Evolutionary conservation across 2,329 filamentous ascomycete genomes (phyloP).

Genomic region (Sclerotinia subarctica): DNA sequence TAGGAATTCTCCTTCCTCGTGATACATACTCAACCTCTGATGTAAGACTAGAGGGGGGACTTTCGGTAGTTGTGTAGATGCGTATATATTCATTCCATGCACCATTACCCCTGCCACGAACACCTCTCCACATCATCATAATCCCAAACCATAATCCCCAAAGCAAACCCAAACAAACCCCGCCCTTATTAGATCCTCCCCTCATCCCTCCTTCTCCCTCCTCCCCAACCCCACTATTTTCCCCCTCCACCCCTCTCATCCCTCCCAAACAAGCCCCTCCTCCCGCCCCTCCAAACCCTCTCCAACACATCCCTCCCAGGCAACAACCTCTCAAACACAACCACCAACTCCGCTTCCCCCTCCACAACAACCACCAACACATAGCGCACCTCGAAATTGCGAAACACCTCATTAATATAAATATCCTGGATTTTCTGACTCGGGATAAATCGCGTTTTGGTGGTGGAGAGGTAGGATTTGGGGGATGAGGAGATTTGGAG

Average conservation of each 20-base stretch:
- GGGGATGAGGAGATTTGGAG: conserved; percentile 80
- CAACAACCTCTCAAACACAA: conserved; percentile 85
- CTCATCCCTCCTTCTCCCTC: conserved; percentile 8
- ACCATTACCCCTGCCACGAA: not conserved
- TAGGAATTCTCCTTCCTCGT: not conserved
- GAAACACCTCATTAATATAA: conserved; percentile 91
- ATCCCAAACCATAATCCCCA: not conserved
- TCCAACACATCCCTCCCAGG: conserved; percentile 75
- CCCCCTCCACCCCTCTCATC: conserved; percentile 40
- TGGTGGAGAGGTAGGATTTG: conserved; percentile 60
- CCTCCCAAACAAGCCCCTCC: conserved; percentile 76
- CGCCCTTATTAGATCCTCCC: not conserved
- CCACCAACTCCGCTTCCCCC: conserved; percentile 81
- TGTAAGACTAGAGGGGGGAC: too few species aligned
- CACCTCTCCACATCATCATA: not conserved
- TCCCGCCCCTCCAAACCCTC: conserved; percentile 82
- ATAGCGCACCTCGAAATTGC: conserved; percentile 84
- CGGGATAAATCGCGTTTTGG: conserved; percentile 75
- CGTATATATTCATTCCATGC: not conserved
- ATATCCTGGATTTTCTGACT: conserved; percentile 91
- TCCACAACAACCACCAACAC: conserved; percentile 89
- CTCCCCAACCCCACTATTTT: conserved; percentile 11
- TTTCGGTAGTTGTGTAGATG: not conserved
- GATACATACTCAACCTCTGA: not conserved
- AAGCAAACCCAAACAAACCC: not conserved